Evolutionary conservation across 352 stramenopile genomes (phyloP).

Genomic region (Pythium plurisporium): DNA sequence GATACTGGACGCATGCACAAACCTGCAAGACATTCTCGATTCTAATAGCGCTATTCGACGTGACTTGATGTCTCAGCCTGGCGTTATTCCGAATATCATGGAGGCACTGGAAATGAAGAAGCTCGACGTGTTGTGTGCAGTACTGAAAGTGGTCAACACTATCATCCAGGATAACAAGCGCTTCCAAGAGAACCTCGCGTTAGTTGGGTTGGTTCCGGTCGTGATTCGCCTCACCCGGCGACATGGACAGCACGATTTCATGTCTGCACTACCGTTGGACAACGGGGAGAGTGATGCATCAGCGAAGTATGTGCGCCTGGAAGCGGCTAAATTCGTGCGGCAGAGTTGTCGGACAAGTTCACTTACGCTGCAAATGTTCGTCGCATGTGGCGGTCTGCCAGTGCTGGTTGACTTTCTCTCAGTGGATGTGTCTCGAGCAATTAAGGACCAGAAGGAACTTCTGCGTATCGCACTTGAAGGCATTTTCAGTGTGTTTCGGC

Average conservation of each 20-base stretch:
- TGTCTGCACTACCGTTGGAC: background rate
- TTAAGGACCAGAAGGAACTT: constrained; percentile 47
- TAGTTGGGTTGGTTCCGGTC: constrained; percentile 87
- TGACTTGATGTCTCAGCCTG: constrained; percentile 88
- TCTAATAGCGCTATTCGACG: constrained; percentile 62
- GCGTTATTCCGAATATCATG: constrained; percentile 91
- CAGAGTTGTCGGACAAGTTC: constrained; percentile 87
- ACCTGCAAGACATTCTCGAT: constrained; percentile 75
- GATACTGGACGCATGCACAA: constrained; percentile 69
- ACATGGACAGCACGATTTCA: constrained; percentile 10
- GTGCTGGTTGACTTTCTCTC: constrained; percentile 83
- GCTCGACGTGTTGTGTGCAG: constrained; percentile 76
- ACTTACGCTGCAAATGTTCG: constrained; percentile 91
- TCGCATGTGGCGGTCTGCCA: constrained; percentile 86
- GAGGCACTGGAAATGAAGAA: constrained; percentile 91
- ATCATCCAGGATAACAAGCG: constrained; percentile 89
- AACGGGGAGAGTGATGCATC: constrained; percentile 23
- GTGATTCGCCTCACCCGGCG: constrained; percentile 87
- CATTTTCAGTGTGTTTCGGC: constrained; percentile 87
- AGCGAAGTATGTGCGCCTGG: constrained; percentile 57
- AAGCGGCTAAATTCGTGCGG: constrained; percentile 86
- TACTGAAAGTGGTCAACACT: constrained; percentile 87
- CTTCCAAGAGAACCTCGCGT: constrained; percentile 89
- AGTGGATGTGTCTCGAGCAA: constrained; percentile 21
- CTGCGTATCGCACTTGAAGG: constrained; percentile 87